Evolutionary conservation across 306 rosid genomes (phyloP).

Genomic region (Arachis hypogaea): DNA sequence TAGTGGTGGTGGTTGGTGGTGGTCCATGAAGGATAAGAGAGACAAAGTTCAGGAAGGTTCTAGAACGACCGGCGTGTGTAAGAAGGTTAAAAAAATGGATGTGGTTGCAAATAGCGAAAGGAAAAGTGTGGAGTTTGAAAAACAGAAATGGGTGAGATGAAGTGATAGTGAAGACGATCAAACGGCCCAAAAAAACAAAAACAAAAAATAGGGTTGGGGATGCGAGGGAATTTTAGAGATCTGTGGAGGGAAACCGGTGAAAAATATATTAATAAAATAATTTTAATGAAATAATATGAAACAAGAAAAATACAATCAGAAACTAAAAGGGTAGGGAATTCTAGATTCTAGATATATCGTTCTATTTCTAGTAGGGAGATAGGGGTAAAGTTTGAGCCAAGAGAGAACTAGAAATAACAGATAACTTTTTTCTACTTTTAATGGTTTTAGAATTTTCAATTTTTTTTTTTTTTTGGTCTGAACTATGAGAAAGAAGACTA

Average conservation of each 20-base stretch:
- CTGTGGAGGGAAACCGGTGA: constrained; percentile 53
- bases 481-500: too few relatives aligned
- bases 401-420: not conserved
- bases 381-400: not conserved
- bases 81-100: not conserved
- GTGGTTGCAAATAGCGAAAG: not conserved
- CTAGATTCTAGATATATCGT: constrained; percentile 28
- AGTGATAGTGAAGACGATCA: not conserved
- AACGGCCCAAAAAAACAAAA: not conserved
- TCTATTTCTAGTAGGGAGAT: constrained; percentile 30
- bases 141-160: not conserved
- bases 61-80: constrained; percentile 40
- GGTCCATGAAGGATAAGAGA: constrained; percentile 55
- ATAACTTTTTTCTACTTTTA: not conserved
- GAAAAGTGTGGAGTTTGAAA: not conserved
- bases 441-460: too few relatives aligned
- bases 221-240: constrained; percentile 48
- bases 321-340: constrained; percentile 6
- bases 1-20: constrained; percentile 34
- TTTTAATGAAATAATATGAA: not conserved
- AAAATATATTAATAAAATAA: not conserved
- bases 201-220: constrained; percentile 41
- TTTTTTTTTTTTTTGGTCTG: too few relatives aligned
- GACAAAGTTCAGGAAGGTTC: constrained; percentile 41
- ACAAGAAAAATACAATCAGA: not conserved